Base-by-base conservation (phyloP, 2,329 filamentous ascomycete genomes). In the Xylariaceae sp. region DNA sequence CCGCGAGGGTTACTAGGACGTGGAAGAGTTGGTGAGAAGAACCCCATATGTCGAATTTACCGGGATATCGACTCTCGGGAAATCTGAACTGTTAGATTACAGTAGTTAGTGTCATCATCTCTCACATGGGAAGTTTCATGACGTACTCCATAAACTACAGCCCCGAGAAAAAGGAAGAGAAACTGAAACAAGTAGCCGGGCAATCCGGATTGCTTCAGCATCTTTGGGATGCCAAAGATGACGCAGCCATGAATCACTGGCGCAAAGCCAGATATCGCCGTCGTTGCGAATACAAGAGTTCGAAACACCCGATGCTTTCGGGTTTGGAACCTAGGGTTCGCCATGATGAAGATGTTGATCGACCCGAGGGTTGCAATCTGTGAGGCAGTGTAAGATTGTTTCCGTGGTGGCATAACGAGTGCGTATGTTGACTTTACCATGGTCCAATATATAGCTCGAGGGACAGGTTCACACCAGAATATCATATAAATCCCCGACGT, bases 21-120 rank as follows among this genome's bases (percentile, higher is more conserved):
- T 99, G 94, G 70, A 99, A 99, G 58, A 99, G 88, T 73, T 99
- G 94, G 71, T 99, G 94, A 17, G 90, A 96, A 67, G 86, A 91
- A 36, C 94, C 93, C 82, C 89, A 89, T 46, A 97, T 89, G 71
- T 99, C 94, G 65, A 93, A 97, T 7, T 70, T 76, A 1, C 90
- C 89, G 0, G 93, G 94, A 42, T 75, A 81, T 64, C 80, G 82
- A 54, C 90, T 80, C 73, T 99, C 94, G 0, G 94, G 94, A n/a
- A n/a, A n/a, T n/a, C n/a, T n/a, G n/a, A n/a, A n/a, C n/a, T n/a
- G n/a, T n/a, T n/a, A n/a, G n/a, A n/a, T n/a, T n/a, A n/a, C n/a
- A n/a, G n/a, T n/a, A n/a, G n/a, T n/a, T n/a, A n/a, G n/a, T n/a
- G n/a, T n/a, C n/a, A n/a, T n/a, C n/a, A n/a, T n/a, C n/a, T n/a